Conservation (phyloP, 768 basidiomycete species). For the Lyophyllum shimeji region DNA sequence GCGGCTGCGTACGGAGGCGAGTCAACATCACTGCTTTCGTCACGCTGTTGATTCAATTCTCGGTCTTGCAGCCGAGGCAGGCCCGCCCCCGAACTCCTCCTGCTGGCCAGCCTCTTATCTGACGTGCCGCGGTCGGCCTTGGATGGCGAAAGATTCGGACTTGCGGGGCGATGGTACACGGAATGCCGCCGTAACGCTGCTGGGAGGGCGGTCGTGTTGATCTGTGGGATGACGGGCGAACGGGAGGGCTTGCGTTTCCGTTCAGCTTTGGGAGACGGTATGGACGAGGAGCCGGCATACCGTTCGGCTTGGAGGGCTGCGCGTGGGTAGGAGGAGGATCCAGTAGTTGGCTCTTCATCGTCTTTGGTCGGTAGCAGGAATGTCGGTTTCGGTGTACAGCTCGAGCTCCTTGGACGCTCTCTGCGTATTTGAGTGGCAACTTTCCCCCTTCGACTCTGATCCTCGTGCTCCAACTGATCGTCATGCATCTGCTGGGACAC, state of each 20-base stretch:
- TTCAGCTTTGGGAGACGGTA: not conserved
- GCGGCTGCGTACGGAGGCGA: slow-evolving; percentile 32
- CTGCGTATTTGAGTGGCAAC: slow-evolving; percentile 7
- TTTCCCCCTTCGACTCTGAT: not conserved
- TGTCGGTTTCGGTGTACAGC: slow-evolving; percentile 21
- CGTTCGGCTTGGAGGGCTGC: not conserved
- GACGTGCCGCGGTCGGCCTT: not conserved
- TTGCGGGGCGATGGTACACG: slow-evolving; percentile 22
- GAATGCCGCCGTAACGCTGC: slow-evolving; percentile 27
- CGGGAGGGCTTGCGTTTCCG: slow-evolving; percentile 17
- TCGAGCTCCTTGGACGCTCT: slow-evolving; percentile 24
- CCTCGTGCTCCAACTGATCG: slow-evolving; percentile 28
- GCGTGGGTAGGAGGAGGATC: slow-evolving; percentile 1
- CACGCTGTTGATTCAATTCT: slow-evolving; percentile 2
- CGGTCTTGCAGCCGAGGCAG: not conserved
- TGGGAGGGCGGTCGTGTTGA: slow-evolving; percentile 19
- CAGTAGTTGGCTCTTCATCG: slow-evolving; percentile 5
- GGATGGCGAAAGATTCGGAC: slow-evolving; percentile 1
- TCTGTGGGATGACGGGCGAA: slow-evolving; percentile 29
- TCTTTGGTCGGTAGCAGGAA: slow-evolving; percentile 19
- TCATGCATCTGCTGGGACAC: slow-evolving; percentile 20
- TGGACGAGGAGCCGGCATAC: slow-evolving; percentile 11
- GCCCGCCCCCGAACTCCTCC: not conserved
- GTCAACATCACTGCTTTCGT: slow-evolving; percentile 13
- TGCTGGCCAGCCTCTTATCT: slow-evolving; percentile 5